Conservation (phyloP, 495 filamentous ascomycete species). For the Tuber indicum region DNA sequence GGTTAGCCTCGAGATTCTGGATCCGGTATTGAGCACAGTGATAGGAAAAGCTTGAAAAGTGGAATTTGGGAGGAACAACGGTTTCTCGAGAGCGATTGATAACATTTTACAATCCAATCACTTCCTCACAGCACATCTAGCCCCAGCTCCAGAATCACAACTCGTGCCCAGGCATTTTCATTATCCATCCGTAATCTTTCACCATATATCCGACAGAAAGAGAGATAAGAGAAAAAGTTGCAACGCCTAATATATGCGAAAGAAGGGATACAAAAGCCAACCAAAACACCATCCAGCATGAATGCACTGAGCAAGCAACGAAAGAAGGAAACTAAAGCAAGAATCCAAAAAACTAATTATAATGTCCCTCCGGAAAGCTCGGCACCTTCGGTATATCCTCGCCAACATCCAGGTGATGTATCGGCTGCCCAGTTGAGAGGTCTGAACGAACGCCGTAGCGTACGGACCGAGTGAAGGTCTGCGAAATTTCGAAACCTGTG, state of each 20-base stretch:
- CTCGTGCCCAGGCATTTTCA: background rate
- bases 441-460: slow-evolving; percentile 32
- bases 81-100: background rate
- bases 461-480: slow-evolving; percentile 23
- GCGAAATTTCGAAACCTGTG: slow-evolving; percentile 27
- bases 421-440: background rate
- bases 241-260: background rate
- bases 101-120: background rate
- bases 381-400: slow-evolving; percentile 25
- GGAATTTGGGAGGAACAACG: background rate
- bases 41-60: background rate
- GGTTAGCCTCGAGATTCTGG: background rate
- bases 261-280: background rate
- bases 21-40: background rate
- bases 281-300: background rate
- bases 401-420: slow-evolving; percentile 38
- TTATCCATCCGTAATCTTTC: background rate
- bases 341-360: slow-evolving; percentile 21
- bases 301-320: background rate
- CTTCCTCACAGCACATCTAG: background rate
- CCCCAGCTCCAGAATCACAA: background rate
- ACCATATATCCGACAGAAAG: background rate
- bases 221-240: background rate
- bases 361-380: slow-evolving; percentile 31
- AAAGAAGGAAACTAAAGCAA: background rate